Percentiles rank a stretch among this genome's conserved stretches.
phyloP scores from a whole-genome alignment of 768 basidiomycete genomes.

The Rhodosporidiobolus odoratus region DNA sequence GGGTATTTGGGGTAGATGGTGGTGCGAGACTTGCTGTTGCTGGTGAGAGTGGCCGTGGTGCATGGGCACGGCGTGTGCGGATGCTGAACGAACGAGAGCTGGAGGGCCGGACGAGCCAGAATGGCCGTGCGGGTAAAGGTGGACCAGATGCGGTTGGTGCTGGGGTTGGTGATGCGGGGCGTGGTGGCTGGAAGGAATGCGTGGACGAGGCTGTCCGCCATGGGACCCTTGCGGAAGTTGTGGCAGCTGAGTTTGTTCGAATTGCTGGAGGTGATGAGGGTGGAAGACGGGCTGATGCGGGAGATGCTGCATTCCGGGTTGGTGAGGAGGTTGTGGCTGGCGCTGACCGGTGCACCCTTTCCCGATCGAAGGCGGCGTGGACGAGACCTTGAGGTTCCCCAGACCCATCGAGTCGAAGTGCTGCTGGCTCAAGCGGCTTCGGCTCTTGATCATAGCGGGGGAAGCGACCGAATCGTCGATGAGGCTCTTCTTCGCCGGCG shows the following conservation, averaged over 20 bases:
- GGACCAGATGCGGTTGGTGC: neutral
- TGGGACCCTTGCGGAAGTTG: neutral
- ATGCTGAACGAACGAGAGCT: neutral
- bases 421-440: conserved; percentile 26
- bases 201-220: conserved; percentile 2
- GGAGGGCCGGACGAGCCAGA: neutral
- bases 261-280: neutral
- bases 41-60: neutral
- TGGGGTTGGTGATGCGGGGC: neutral
- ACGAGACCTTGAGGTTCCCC: neutral
- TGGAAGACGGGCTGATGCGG: neutral
- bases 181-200: neutral
- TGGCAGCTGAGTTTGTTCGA: conserved; percentile 8
- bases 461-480: conserved; percentile 32
- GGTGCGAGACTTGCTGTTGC: neutral
- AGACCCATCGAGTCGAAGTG: conserved; percentile 30
- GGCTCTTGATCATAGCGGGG: conserved; percentile 34
- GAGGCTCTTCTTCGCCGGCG: neutral
- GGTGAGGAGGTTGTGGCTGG: neutral
- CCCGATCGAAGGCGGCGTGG: no score
- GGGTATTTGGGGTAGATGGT: neutral
- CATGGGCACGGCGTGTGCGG: neutral
- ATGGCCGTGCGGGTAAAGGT: neutral
- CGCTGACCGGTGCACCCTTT: neutral
- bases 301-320: neutral